Evolutionary conservation across 176 grass and related monocot species (phyloP), one percentile per base, ranked within the genome.

Genomic region (Oryza australiensis): DNA sequence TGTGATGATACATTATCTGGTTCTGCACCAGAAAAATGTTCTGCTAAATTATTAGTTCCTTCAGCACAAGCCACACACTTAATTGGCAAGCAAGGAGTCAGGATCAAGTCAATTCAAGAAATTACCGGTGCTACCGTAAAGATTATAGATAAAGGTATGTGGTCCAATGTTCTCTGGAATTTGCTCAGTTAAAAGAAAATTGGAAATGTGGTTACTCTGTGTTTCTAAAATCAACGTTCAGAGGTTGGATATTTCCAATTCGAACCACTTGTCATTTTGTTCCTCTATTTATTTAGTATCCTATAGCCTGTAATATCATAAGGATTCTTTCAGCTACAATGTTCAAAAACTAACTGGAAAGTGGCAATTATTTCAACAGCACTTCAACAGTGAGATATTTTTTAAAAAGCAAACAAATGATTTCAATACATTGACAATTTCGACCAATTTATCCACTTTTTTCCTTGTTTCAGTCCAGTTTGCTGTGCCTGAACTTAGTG

Each of bases 11-110:
- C 27, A 59, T 66, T 78, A 34, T 68, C 41, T 64, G 26, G 74
- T 64, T 57, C 67, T 82, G 69, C 43, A 71, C 86, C 88, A 41
- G 60, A 75, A 76, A 27, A 81, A 28, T 94, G 86, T 72, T 86
- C 79, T 62, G 86, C 91, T 71, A 90, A 82, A 70, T 80, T 97
- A 35, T 76, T 97, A 64, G 87, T 94, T 67, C 81, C 89, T 75
- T 83, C 63, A 46, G 72, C 79, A 46, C 94, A 97, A 89, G 86
- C 89, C 26, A 20, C 65, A 27, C 87, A 90, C 84, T 88, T 97
- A 86, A 97, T 94, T 81, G 94, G 94, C 55, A 97, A 88, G 67
- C 87, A 94, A 89, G 94, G 94, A 62, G n/a, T 23, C 32, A 85
- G 65, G 12, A 84, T 97, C 66, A 90, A 88, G 59, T 74, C 85